Evolutionary conservation across 768 basidiomycete species (phyloP).

Genomic region (Tulasnella sp.): DNA sequence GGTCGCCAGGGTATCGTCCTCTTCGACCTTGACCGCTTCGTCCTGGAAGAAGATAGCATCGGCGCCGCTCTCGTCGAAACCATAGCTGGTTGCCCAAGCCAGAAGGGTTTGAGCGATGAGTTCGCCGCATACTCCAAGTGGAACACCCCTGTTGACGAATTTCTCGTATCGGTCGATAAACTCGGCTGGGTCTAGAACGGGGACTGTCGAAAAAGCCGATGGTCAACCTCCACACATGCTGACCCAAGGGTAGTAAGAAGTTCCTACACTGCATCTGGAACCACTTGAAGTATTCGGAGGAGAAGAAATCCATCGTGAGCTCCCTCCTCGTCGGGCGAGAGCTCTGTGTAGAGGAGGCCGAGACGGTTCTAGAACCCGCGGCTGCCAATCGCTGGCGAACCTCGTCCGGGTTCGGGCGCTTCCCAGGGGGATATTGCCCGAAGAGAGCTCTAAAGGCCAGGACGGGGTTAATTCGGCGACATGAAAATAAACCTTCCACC

Average conservation of each 20-base stretch:
- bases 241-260: neutral
- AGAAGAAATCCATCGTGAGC: conserved; percentile 58
- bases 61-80: conserved; percentile 72
- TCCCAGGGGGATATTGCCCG: neutral
- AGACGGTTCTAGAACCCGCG: neutral
- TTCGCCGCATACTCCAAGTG: conserved; percentile 66
- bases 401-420: neutral
- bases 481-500: neutral
- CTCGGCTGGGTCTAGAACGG: conserved; percentile 75
- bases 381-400: neutral
- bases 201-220: conserved; percentile 49
- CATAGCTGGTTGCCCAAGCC: conserved; percentile 86
- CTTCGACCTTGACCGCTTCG: neutral
- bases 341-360: neutral
- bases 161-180: conserved; percentile 59
- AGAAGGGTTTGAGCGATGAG: conserved; percentile 78
- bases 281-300: conserved; percentile 76
- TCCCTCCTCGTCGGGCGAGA: neutral
- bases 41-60: conserved; percentile 37
- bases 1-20: neutral
- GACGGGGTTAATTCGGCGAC: neutral
- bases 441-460: neutral
- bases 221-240: neutral
- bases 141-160: neutral
- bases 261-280: conserved; percentile 77